These are phyloP conservation scores for Antrodiella citrinella DNA, from an alignment of 768 basidiomycete species.

Conservation along the genomic window DNA sequence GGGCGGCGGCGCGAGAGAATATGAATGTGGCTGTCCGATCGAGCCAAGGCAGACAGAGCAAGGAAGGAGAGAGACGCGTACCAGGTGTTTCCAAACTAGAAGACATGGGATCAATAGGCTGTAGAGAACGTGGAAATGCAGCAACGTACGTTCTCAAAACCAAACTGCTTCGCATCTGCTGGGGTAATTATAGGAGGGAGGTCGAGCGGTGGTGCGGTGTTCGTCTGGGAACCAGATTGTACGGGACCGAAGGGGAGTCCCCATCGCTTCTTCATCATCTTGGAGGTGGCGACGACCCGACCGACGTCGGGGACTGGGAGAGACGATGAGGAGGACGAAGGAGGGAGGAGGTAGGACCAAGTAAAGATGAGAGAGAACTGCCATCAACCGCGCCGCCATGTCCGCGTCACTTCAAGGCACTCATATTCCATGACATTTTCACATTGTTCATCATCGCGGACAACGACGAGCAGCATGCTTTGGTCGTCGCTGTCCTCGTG, in stretches of 20 bases:
- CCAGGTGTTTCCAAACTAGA: constrained; percentile 95
- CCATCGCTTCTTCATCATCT: neutral
- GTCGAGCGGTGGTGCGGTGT: constrained; percentile 13
- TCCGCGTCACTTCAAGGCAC: too few relatives aligned
- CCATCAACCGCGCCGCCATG: neutral
- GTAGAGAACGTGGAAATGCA: constrained; percentile 1
- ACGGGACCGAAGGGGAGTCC: constrained; percentile 14
- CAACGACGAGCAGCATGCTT: too few relatives aligned
- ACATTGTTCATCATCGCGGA: neutral
- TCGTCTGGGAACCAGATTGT: constrained; percentile 2
- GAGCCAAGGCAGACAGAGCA: too few relatives aligned
- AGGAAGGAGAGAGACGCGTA: constrained; percentile 32
- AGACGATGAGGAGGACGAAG: neutral
- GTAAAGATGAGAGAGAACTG: neutral
- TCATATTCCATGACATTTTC: neutral
- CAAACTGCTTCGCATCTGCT: constrained; percentile 83
- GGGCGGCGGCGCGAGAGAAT: too few relatives aligned
- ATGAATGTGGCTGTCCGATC: too few relatives aligned
- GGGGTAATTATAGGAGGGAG: constrained; percentile 28
- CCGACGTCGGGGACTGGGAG: neutral
- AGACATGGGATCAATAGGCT: constrained; percentile 8
- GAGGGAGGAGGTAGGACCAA: neutral
- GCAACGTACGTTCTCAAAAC: constrained; percentile 87
- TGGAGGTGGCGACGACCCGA: neutral
- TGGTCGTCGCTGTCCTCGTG: too few relatives aligned